Conservation (phyloP, 1,284 basidiomycete genomes). For the Puccinia novopanici region DNA sequence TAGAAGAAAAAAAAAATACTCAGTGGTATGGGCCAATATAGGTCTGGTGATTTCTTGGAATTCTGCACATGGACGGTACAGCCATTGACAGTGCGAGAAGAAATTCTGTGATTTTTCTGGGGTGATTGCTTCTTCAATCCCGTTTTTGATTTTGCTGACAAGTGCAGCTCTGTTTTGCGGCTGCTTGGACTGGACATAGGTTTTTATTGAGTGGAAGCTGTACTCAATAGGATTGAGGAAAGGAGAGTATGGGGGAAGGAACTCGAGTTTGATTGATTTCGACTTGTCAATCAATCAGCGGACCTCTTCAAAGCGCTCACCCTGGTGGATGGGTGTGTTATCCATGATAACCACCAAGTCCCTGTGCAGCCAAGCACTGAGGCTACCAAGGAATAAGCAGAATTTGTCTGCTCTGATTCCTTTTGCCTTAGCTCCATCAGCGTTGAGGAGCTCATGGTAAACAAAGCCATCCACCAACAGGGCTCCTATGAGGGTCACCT, state of each 20-base stretch:
- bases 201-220: slow-evolving; percentile 2
- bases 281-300: too few species aligned
- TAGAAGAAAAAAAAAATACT: not conserved
- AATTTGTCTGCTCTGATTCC: slow-evolving; percentile 3
- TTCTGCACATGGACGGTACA: slow-evolving; percentile 6
- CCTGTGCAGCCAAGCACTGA: not conserved
- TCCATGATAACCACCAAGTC: slow-evolving; percentile 14
- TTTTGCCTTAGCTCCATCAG: slow-evolving; percentile 2
- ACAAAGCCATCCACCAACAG: slow-evolving; percentile 11
- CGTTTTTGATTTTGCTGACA: not conserved
- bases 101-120: not conserved
- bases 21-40: not conserved
- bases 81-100: slow-evolving; percentile 14
- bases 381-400: not conserved
- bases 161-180: not conserved
- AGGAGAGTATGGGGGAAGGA: too few species aligned
- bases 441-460: slow-evolving; percentile 23
- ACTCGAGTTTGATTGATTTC: too few species aligned
- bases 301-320: too few species aligned
- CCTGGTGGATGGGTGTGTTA: slow-evolving; percentile 13
- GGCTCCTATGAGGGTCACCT: slow-evolving; percentile 19
- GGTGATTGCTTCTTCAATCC: slow-evolving; percentile 11
- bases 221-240: too few species aligned
- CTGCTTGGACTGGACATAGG: slow-evolving; percentile 13
- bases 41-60: slow-evolving; percentile 8